phyloP scores from a whole-genome alignment of 345 rosid genomes.

The Syzygium grande region DNA sequence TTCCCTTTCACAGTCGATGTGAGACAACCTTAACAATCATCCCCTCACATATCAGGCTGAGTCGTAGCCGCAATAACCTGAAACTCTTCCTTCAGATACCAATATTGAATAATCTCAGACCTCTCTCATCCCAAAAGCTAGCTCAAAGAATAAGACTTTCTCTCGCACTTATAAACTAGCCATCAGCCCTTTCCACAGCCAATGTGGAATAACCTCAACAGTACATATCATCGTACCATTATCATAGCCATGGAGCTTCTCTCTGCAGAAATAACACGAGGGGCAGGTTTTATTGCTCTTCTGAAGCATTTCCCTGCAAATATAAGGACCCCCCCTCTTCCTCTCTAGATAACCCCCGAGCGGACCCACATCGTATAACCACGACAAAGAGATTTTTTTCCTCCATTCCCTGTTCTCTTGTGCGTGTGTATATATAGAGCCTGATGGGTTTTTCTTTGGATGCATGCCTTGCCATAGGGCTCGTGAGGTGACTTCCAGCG shows the following conservation, averaged over 20 bases:
- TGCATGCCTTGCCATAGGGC: neutral
- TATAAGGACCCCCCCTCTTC: neutral
- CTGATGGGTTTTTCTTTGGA: neutral
- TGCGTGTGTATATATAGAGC: neutral
- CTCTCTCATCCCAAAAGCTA: no score
- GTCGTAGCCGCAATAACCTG: no score
- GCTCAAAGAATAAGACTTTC: no score
- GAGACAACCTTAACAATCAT: no score
- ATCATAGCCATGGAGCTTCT: neutral
- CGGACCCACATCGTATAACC: neutral
- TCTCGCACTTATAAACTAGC: no score
- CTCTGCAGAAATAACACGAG: neutral
- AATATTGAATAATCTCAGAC: no score
- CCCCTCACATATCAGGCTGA: no score
- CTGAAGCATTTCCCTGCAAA: neutral
- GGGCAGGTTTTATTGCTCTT: neutral
- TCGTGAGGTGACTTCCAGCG: neutral
- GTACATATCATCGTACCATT: constrained; percentile 16
- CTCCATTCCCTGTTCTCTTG: neutral
- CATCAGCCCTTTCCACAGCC: no score
- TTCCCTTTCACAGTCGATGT: rapidly evolving
- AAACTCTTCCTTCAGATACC: no score
- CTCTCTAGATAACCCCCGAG: neutral
- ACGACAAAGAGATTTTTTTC: neutral
- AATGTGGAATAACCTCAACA: no score